Base-by-base conservation (phyloP, 2,329 filamentous ascomycete genomes). In the Cucurbitaria berberidis region DNA sequence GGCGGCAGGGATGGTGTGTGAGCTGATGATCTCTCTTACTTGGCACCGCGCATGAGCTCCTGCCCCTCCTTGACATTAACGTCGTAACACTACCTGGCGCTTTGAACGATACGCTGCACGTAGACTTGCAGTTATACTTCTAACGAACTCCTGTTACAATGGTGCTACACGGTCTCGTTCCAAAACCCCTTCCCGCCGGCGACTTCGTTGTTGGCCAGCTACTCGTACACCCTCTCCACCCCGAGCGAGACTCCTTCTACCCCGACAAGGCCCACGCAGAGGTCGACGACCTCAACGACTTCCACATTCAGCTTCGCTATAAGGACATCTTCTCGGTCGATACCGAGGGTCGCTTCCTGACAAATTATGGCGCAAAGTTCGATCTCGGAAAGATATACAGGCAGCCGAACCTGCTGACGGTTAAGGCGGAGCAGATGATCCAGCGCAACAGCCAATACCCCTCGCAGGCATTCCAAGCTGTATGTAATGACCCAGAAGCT, bases 251-350 rank as follows among this genome's bases (percentile, higher is more conserved):
- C 40, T 63, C 68, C 54, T 75, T 74, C 63, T 73, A 71, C 50
- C 72, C 69, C 16, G 61, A 68, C 47, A 49, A 53, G n/a, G 68
- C 71, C 18, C 68, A 72, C 51, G 66, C 62, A 29, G 62, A 66
- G 35, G 56, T 75, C 58, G 72, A 75, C 58, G 70, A 72, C 24
- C 66, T 75, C 55, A 75, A 75, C 46, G 70, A 75, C 59, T 74
- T 71, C 59, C 69, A 74, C 59, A 75, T 75, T 49, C 70, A 75
- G 53, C 67, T 74, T 26, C 70, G 72, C 24, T 75, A 75, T 66
- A 72, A 70, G 44, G 72, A 75, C 27, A 38, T 75, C 36, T 75
- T 74, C 60, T 71, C 69, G 26, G 62, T 74, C 51, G 72, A 75
- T 51, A 57, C 61, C 24, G 71, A 75, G 51, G 72, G 72, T 46